Evolutionary conservation across 371 early-diverging fungal species (phyloP).

Genomic region (Rhizopus delemar): DNA sequence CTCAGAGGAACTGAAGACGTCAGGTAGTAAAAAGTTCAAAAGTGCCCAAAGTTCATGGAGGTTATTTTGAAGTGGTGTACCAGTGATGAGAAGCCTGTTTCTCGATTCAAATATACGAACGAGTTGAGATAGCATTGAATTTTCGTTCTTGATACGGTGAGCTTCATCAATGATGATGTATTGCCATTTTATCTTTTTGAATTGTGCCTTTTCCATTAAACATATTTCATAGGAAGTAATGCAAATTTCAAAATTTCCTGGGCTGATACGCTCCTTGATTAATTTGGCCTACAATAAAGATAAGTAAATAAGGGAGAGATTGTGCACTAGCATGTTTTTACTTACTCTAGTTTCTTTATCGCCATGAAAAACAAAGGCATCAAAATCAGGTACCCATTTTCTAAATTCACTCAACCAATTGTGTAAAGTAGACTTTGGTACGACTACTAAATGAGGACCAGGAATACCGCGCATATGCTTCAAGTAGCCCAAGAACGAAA

Average conservation of each 20-base stretch:
- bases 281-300: constrained; percentile 49
- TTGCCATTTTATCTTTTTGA: constrained; percentile 90
- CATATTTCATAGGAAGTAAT: constrained; percentile 99
- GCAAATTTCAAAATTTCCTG: constrained; percentile 88
- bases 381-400: constrained; percentile 92
- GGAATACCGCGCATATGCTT: constrained; percentile 74
- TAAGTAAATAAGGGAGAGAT: not conserved
- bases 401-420: constrained; percentile 97
- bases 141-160: constrained; percentile 99
- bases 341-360: constrained; percentile 83
- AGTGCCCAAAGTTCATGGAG: constrained; percentile 99
- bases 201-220: constrained; percentile 82
- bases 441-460: constrained; percentile 94
- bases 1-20: constrained; percentile 89
- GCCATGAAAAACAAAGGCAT: constrained; percentile 93
- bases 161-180: constrained; percentile 99
- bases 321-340: constrained; percentile 6
- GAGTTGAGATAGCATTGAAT: constrained; percentile 90
- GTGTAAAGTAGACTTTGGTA: constrained; percentile 96
- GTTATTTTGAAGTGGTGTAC: constrained; percentile 99
- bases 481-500: constrained; percentile 94
- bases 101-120: constrained; percentile 86
- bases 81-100: constrained; percentile 95
- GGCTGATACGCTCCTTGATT: constrained; percentile 55
- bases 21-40: constrained; percentile 97